These are phyloP conservation scores for Pavlovales sp. DNA, from an alignment of 208 protist species.

Conservation along the genomic window DNA sequence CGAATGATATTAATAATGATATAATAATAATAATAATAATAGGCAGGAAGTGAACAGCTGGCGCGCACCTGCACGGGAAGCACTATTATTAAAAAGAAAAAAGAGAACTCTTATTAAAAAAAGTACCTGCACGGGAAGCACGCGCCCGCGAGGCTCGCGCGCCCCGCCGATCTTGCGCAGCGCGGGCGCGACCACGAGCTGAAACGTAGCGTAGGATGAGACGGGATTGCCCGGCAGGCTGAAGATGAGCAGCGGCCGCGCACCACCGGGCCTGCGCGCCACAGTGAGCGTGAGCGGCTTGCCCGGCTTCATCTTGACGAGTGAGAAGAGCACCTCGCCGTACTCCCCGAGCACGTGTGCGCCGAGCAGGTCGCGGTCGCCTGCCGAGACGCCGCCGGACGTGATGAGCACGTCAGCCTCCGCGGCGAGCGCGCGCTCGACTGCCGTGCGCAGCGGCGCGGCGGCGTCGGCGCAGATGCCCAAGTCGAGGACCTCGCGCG, in stretches of 20 bases:
- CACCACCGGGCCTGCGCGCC: neutral
- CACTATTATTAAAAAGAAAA: too few species aligned
- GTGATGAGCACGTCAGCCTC: conserved; percentile 46
- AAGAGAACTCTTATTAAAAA: too few species aligned
- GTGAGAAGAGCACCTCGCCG: conserved; percentile 61
- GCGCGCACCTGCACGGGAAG: too few species aligned
- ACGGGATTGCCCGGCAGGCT: conserved; percentile 64
- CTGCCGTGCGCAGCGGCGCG: neutral
- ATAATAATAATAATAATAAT: too few species aligned
- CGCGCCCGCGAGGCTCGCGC: neutral
- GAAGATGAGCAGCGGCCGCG: conserved; percentile 50
- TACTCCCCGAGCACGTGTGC: conserved; percentile 50
- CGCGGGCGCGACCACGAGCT: conserved; percentile 58
- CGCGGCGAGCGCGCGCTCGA: neutral
- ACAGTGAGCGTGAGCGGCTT: conserved; percentile 67
- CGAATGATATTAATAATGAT: too few species aligned
- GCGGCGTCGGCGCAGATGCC: conserved; percentile 38
- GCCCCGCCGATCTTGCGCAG: conserved; percentile 51
- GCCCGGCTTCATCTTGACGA: conserved; percentile 65
- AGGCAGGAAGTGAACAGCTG: too few species aligned
- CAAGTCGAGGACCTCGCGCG: conserved; percentile 18
- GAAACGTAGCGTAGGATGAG: conserved; percentile 53
- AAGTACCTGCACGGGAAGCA: conserved; percentile 4
- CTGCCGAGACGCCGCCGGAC: conserved; percentile 65
- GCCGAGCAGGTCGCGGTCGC: conserved; percentile 61